phyloP scores from a whole-genome alignment of 23 red algal genomes.

The Cyanidiococcus yangmingshanensis region DNA sequence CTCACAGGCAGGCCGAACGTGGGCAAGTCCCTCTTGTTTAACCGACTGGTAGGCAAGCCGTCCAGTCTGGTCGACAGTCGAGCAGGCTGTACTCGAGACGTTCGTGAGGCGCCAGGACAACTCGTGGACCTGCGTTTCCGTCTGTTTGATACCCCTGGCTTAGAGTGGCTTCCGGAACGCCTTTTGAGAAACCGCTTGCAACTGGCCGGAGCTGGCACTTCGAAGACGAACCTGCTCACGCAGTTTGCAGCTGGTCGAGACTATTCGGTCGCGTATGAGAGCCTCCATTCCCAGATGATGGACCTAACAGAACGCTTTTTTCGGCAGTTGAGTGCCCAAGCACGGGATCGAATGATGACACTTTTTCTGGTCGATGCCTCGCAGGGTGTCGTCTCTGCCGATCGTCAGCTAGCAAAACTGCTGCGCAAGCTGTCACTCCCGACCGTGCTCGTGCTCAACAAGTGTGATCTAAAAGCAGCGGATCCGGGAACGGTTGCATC shows the following conservation, averaged over 20 bases:
- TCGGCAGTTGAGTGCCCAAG: not conserved
- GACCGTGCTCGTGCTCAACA: slow-evolving; percentile 41
- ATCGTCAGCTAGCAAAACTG: slow-evolving; percentile 58
- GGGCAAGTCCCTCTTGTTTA: slow-evolving; percentile 30
- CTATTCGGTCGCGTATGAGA: not conserved
- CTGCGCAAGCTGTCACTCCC: slow-evolving; percentile 21
- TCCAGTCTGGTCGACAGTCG: slow-evolving; percentile 20
- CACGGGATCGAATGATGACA: not conserved
- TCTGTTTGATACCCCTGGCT: slow-evolving; percentile 76
- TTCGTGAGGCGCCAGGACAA: not conserved
- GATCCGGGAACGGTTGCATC: slow-evolving; percentile 34
- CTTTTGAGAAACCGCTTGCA: not conserved
- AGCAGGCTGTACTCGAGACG: slow-evolving; percentile 24
- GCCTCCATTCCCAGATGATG: not conserved
- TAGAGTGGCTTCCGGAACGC: slow-evolving; percentile 39
- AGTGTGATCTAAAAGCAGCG: slow-evolving; percentile 47
- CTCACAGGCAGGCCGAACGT: slow-evolving; percentile 24
- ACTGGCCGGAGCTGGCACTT: not conserved
- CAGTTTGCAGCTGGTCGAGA: not conserved
- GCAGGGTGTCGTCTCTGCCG: slow-evolving; percentile 41
- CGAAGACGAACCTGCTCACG: not conserved
- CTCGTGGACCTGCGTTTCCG: slow-evolving; percentile 59
- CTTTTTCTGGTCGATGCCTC: slow-evolving; percentile 69
- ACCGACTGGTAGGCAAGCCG: slow-evolving; percentile 10
- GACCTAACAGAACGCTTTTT: not conserved